Evolutionary conservation across 805 yeast genomes (phyloP).

Genomic region (Trichomonascus vanleenenianus): DNA sequence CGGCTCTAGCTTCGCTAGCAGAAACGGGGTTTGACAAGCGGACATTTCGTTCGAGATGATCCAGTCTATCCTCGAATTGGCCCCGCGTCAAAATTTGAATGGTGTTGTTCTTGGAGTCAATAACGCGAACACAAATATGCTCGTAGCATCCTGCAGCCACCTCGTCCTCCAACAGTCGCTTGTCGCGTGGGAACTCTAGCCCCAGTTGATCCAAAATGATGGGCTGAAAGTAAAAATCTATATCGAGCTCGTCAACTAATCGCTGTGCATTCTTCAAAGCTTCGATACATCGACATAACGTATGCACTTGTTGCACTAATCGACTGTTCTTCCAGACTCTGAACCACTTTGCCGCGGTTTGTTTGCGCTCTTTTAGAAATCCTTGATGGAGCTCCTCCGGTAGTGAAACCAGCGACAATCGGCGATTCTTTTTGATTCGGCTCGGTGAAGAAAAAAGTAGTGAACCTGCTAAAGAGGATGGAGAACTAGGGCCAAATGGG

Average conservation of each 20-base stretch:
- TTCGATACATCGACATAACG: not conserved
- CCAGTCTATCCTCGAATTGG: slow-evolving; percentile 9
- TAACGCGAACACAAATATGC: slow-evolving; percentile 13
- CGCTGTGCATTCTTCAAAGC: slow-evolving; percentile 4
- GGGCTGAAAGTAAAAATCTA: slow-evolving; percentile 5
- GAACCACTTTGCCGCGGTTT: too few relatives aligned
- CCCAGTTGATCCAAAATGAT: slow-evolving; percentile 6
- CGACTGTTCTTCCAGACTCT: too few relatives aligned
- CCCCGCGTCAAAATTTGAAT: slow-evolving; percentile 15
- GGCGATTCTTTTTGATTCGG: too few relatives aligned
- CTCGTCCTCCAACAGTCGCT: not conserved
- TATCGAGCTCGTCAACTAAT: not conserved
- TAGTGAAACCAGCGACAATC: too few relatives aligned
- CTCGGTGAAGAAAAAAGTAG: too few relatives aligned
- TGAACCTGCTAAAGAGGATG: too few relatives aligned
- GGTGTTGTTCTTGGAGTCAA: slow-evolving; percentile 12
- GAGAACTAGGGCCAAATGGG: too few relatives aligned
- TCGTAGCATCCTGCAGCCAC: not conserved
- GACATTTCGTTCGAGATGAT: slow-evolving; percentile 1
- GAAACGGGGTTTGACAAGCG: not conserved
- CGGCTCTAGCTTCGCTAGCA: not conserved
- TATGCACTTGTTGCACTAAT: too few relatives aligned
- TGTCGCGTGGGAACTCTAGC: slow-evolving; percentile 1
- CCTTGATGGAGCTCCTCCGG: too few relatives aligned
- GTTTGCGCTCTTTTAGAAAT: too few relatives aligned